Evolutionary conservation across 2,329 filamentous ascomycete genomes (phyloP).

Genomic region (Scorias spongiosa): DNA sequence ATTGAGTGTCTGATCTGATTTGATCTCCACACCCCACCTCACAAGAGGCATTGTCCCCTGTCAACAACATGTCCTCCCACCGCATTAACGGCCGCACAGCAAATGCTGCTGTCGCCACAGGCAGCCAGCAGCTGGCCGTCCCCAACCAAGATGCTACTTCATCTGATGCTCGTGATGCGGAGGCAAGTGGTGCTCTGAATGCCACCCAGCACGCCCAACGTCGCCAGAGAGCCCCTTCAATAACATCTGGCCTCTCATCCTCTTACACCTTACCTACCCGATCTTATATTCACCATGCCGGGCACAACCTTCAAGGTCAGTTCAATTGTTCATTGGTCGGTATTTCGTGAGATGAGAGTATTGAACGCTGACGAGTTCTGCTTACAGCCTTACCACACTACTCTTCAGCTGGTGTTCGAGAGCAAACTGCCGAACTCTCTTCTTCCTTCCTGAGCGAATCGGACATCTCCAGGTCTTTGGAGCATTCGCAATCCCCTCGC

Average conservation of each 20-base stretch:
- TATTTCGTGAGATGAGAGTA: not conserved
- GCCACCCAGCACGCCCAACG: not conserved
- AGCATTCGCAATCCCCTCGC: not conserved
- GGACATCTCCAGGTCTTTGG: conserved; percentile 8
- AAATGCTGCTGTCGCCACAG: no score
- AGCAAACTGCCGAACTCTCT: conserved; percentile 23
- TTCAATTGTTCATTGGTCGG: not conserved
- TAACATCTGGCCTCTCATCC: conserved; percentile 8
- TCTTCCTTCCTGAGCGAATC: conserved; percentile 23
- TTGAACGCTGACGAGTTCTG: not conserved
- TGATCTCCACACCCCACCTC: no score
- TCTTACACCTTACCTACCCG: conserved; percentile 19
- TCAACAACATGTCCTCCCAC: no score
- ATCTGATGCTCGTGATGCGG: not conserved
- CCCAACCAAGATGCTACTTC: conserved; percentile 1
- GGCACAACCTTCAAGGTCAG: conserved; percentile 10
- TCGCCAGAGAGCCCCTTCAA: not conserved
- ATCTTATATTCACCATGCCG: conserved; percentile 20
- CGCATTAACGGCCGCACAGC: no score
- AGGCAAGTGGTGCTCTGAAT: not conserved
- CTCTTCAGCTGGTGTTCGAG: conserved; percentile 23
- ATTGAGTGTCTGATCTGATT: no score
- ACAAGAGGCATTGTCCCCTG: no score
- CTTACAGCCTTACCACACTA: conserved; percentile 30
- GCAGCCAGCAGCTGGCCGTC: not conserved